Base-by-base conservation (phyloP, 805 yeast genomes). In the Saccharomycopsis olivae region DNA sequence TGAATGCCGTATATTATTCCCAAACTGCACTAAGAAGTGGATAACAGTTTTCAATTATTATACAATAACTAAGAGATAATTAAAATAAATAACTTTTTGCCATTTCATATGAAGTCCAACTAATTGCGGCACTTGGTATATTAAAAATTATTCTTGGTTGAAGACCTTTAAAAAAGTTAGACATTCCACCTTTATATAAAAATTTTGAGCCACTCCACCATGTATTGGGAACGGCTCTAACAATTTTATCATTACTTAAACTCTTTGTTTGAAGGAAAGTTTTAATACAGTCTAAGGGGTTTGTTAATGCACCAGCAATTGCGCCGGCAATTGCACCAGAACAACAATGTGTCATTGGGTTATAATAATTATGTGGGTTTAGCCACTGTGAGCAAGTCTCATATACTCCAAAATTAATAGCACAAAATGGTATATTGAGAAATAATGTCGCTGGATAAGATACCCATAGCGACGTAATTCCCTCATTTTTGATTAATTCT, bases 101-200 rank as follows among this genome's bases (percentile, higher is more conserved):
- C 89, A 88, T 84, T 59, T 89, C 98, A 60, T 89, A 89, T 20
- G 95, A 85, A 1, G 97, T 89, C 97, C 97, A 89, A 49, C 94
- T 78, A 47, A 89, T 87, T 16, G 97, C 97, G 6, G 97, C 89
- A 34, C 94, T 78, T 17, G 98, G 98, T 57, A 89, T 87, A 59
- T 87, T 87, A 49, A 92, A 82, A 24, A 89, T 77, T 41, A 92
- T 77, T 60, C 98, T 75, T 34, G 98, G 96, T 53, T 79, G 76
- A 53, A 86, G 66, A 15, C 98, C 98, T 50, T 94, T 70, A 53
- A 71, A 56, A 57, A 92, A 92, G 0, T 94, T 92, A 15, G 51
- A 48, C 48, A 66, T 53, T 5, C 88, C 88, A 35, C 75, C 44
- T 20, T 34, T 35, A n/a, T 30, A 18, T 25, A 32, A 29, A 32